Conservation (phyloP, 2,329 filamentous ascomycete species). For the Trichoderma aggressivum region DNA sequence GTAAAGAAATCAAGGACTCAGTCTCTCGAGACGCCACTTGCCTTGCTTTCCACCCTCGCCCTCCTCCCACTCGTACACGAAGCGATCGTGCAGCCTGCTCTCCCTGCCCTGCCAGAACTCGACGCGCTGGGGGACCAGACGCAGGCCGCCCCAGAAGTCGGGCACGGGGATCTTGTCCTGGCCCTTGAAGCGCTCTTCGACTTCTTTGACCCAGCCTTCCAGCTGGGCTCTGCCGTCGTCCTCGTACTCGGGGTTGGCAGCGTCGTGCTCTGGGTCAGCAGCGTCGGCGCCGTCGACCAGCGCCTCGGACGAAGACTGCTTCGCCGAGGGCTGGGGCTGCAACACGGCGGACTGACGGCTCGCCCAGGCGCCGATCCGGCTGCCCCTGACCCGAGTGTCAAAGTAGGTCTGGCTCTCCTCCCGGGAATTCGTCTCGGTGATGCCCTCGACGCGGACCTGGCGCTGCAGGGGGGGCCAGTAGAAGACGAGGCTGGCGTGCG, state of each 20-base stretch:
- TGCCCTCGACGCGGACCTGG: conserved; percentile 86
- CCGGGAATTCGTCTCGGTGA: conserved; percentile 59
- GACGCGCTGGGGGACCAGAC: conserved; percentile 78
- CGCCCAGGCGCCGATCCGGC: conserved; percentile 87
- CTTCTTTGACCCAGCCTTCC: conserved; percentile 72
- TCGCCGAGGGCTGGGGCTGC: conserved; percentile 33
- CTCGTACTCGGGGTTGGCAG: background rate
- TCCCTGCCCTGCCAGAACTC: conserved; percentile 97
- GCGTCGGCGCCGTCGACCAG: background rate
- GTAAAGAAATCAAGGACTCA: conserved; percentile 69
- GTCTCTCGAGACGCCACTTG: conserved; percentile 65
- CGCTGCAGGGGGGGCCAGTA: conserved; percentile 85
- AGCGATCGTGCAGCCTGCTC: conserved; percentile 89
- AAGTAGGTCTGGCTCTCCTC: conserved; percentile 72
- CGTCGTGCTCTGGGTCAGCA: too few relatives aligned
- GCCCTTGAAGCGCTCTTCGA: conserved; percentile 71
- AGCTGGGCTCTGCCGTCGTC: conserved; percentile 71
- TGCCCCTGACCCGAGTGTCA: conserved; percentile 70
- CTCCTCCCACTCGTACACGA: conserved; percentile 69
- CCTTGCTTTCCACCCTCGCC: conserved; percentile 39
- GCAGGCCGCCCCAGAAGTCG: conserved; percentile 89
- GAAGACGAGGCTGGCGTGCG: conserved; percentile 79
- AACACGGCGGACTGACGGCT: conserved; percentile 82
- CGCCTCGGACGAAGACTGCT: background rate
- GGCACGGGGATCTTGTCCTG: conserved; percentile 82